phyloP scores from a whole-genome alignment of 257 asterid species.

The Scutellaria barbata region DNA sequence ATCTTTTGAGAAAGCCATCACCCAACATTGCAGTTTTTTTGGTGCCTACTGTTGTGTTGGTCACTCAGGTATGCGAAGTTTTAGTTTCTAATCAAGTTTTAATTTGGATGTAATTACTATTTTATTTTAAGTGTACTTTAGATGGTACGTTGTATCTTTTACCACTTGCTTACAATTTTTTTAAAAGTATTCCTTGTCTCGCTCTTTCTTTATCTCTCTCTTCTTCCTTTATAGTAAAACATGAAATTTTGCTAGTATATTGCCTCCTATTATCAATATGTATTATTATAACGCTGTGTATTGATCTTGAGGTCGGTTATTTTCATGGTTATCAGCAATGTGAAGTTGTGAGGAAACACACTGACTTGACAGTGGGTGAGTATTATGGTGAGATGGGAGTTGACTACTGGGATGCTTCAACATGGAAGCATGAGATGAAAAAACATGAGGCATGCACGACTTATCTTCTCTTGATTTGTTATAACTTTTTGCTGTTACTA shows the following conservation, averaged over 20 bases:
- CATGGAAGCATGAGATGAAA: conserved; percentile 55
- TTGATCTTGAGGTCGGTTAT: conserved; percentile 19
- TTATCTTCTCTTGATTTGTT: conserved; percentile 9
- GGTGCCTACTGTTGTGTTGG: conserved; percentile 85
- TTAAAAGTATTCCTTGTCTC: neutral
- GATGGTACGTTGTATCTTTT: neutral
- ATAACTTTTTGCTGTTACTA: neutral
- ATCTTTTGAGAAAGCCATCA: conserved; percentile 62
- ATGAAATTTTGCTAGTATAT: neutral
- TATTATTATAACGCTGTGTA: neutral
- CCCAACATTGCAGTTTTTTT: conserved; percentile 69
- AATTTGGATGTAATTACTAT: neutral
- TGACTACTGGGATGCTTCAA: conserved; percentile 73
- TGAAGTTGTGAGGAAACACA: conserved; percentile 50
- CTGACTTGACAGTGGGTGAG: conserved; percentile 75
- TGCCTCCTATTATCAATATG: conserved; percentile 1
- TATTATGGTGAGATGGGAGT: conserved; percentile 80
- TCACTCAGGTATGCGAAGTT: conserved; percentile 56
- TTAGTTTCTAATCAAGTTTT: conserved; percentile 13
- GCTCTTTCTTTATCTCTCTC: too few species aligned
- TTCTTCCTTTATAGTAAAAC: neutral
- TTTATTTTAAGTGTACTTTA: neutral
- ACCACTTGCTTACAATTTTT: neutral
- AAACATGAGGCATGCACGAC: conserved; percentile 55
- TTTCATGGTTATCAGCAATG: conserved; percentile 61